phyloP scores from a whole-genome alignment of 305 asterid species.

The Fraxinus nigra region DNA sequence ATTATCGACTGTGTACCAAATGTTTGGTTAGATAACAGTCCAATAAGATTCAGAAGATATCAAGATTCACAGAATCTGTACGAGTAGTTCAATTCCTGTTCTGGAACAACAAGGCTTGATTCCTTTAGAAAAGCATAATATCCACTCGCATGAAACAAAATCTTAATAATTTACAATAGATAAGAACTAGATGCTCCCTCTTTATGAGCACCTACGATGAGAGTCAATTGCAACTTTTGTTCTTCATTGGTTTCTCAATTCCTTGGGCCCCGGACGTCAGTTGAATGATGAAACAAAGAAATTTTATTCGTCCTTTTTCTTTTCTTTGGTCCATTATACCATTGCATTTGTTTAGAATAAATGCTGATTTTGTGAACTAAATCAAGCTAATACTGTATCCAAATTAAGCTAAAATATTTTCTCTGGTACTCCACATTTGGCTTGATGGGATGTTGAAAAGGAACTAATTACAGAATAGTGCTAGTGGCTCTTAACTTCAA shows the following conservation, averaged over 20 bases:
- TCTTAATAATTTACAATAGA: neutral
- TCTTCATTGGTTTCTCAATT: neutral
- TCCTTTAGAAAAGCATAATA: neutral
- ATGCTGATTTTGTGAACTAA: neutral
- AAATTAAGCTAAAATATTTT: neutral
- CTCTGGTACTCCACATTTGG: neutral
- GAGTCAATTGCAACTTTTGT: neutral
- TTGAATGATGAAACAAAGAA: neutral
- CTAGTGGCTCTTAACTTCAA: neutral
- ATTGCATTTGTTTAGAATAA: neutral
- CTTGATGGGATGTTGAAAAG: neutral
- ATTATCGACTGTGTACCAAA: neutral
- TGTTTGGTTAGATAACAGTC: neutral
- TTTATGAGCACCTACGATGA: neutral
- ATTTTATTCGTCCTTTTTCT: neutral
- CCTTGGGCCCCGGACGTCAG: neutral
- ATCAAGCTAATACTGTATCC: neutral
- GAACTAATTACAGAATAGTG: neutral
- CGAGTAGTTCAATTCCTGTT: neutral
- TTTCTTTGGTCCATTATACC: neutral
- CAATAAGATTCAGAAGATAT: neutral
- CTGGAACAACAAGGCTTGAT: neutral
- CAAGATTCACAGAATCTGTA: neutral
- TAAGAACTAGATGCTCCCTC: conserved; percentile 1
- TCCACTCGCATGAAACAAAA: neutral